Evolutionary conservation across 2,329 filamentous ascomycete species (phyloP), one percentile per base, ranked within the genome.

Genomic region (Fusarium citri): DNA sequence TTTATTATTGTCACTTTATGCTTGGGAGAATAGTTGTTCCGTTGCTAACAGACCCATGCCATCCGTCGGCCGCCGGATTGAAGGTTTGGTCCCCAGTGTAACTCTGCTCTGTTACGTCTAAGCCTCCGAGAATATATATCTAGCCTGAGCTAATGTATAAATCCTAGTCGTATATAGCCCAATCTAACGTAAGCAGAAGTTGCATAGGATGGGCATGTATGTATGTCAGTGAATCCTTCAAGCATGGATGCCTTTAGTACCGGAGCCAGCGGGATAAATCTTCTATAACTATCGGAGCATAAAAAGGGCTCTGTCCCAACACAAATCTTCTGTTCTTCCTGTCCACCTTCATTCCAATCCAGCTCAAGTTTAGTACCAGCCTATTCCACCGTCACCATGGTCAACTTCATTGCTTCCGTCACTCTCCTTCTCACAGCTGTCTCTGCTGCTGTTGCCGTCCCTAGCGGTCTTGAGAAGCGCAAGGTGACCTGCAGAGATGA

Each of bases 361-460:
- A 34, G 12, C 6, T 2, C 28, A 2, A 12, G 26, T 28, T 11
- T 5, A 28, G 26, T 28, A 8, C 14, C 31, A 34, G 31, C 5
- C 16, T 9, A 34, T 10, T 1, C 2, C 18, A 37, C 34, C 10
- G 26, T 1, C 58, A 64, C 46, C 4, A 68, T 64, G 64, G 65
- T 64, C 47, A 68, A 68, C 18, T 50, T 64, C 2, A 8, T 47
- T 3, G 37, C 64, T 16, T 25, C 65, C 3, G 2, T 64, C 18
- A 11, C 58, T 6, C 8, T 68, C 2, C 4, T 68, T 22, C 43
- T 68, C 31, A 7, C 64, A 0, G 30, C 55, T 16, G 23, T 25
- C 1, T 59, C 59, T 1, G 42, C 64, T 5, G 40, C n/a, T 8
- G 12, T 68, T 43, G 53, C 65, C 23, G 23, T 28, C 11, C 64